Percentiles rank a stretch among this genome's conserved stretches.
Evolutionary conservation across 139 green algal species (phyloP).

Genomic region (Chlorella sorokiniana): DNA sequence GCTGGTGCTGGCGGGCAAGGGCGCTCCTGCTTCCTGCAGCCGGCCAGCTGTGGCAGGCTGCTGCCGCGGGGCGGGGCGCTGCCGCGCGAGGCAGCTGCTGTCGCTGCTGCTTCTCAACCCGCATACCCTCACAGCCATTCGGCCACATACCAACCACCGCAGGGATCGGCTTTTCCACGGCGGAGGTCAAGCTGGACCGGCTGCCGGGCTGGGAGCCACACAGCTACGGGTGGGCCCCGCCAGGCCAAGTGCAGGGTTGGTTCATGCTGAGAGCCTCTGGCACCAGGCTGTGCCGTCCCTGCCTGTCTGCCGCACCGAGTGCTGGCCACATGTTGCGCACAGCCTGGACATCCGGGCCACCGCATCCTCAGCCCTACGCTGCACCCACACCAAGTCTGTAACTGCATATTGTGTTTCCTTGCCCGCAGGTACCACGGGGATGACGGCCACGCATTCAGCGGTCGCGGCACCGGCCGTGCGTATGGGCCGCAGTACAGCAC

Average conservation of each 20-base stretch:
- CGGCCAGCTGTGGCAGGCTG: too few species aligned
- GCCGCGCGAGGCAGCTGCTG: too few species aligned
- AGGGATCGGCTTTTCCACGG: constrained; percentile 67
- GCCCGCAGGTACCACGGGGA: constrained; percentile 86
- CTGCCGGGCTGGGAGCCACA: constrained; percentile 86
- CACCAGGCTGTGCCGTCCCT: neutral
- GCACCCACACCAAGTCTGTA: too few species aligned
- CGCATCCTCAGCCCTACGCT: too few species aligned
- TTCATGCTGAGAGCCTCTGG: neutral
- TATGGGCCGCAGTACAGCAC: constrained; percentile 66
- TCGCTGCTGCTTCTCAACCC: neutral
- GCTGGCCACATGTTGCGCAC: too few species aligned
- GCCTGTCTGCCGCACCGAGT: neutral
- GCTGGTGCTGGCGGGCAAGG: neutral
- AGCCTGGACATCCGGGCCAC: too few species aligned
- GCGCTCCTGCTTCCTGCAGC: too few species aligned
- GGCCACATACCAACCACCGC: neutral
- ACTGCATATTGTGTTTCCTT: too few species aligned
- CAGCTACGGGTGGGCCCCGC: constrained; percentile 71
- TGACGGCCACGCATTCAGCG: constrained; percentile 74
- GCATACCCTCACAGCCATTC: too few species aligned
- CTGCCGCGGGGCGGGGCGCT: too few species aligned
- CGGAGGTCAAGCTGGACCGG: constrained; percentile 65
- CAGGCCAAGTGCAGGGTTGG: neutral
- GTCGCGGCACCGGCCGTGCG: constrained; percentile 49